Evolutionary conservation across 805 yeast species (phyloP), one percentile per base, ranked within the genome.

Genomic region (Yarrowia sp.): DNA sequence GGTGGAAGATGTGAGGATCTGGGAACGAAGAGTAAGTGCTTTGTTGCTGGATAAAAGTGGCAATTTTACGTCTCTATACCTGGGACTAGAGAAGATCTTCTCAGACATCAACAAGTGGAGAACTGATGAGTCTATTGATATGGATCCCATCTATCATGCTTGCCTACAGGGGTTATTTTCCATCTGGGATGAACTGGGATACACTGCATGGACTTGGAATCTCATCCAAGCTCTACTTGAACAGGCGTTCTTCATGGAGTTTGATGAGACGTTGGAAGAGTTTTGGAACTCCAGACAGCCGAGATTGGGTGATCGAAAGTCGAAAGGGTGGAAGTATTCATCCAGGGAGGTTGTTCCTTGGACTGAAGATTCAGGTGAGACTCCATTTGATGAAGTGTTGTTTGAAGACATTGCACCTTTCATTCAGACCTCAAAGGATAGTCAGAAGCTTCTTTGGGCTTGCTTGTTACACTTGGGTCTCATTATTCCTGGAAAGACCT

Each of bases 291-390:
- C 65, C 2, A 41, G 65, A 2, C 65, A 59, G 11, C 65, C 65
- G 2, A 9, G 65, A 43, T 35, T 59, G 4, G 65, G 65, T 14
- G 35, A 43, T 8, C 19, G 52, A 3, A 15, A 35, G 8, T 59
- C 65, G 8, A 43, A 45, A 12, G 65, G 65, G 12, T 59, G 65
- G 65, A 59, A 45, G 15, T 59, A 59, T 22, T 59, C 65, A n/a
- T n/a, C 52, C 11, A 16, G 32, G n/a, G 65, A 56, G 2, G 7
- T 22, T 2, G n/a, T 56, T n/a, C 22, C 48, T 3, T 26, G 15
- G 22, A 2, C 10, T 15, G 48, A 56, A 1, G 10, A 7, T 5
- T 3, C 7, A 2, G 15, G 7, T 12, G 48, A 8, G 3, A 43
- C 43, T 2, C 65, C 65, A 7, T 59, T 59, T 9, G 65, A 59